Conservation (phyloP, 2,329 filamentous ascomycete genomes). For the Cercospora berteroae region DNA sequence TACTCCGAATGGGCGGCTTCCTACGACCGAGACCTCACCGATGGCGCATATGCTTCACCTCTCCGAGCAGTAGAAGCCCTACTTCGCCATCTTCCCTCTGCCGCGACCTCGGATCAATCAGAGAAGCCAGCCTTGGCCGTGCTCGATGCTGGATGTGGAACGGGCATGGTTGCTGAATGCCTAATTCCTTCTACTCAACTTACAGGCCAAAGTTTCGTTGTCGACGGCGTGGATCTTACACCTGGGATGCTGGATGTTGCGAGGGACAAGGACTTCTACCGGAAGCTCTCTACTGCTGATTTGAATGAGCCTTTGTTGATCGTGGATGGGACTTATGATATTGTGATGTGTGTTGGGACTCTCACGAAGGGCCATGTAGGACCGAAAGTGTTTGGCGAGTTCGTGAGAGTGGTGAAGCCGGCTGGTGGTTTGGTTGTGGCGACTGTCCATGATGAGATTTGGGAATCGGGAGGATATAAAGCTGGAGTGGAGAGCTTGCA, state of each 20-base stretch:
- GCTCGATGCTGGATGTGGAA: conserved; percentile 23
- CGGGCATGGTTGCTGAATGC: conserved; percentile 16
- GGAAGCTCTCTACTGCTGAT: conserved; percentile 16
- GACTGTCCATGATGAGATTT: conserved; percentile 24
- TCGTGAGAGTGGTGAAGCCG: conserved; percentile 17
- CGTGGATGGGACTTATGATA: conserved; percentile 18
- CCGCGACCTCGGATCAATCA: background rate
- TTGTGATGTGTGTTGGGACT: conserved; percentile 22
- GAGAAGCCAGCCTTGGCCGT: conserved; percentile 1
- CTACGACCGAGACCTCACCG: conserved; percentile 16
- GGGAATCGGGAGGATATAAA: conserved; percentile 20
- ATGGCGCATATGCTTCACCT: conserved; percentile 17
- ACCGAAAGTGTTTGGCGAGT: conserved; percentile 13
- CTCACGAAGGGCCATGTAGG: conserved; percentile 26
- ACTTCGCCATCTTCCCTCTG: background rate
- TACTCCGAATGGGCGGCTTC: conserved; percentile 23
- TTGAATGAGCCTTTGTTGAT: conserved; percentile 16
- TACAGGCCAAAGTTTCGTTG: background rate
- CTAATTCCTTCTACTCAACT: conserved; percentile 2
- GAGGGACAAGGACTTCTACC: conserved; percentile 13
- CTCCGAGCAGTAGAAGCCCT: conserved; percentile 12
- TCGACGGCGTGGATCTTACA: conserved; percentile 23
- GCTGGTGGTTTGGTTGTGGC: conserved; percentile 18
- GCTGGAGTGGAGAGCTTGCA: conserved; percentile 11
- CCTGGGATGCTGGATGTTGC: conserved; percentile 19